A percentile compares a stretch with the other conserved stretches of the same genome.
Evolutionary conservation across 202 grass and related monocot species (phyloP).

Genomic region (Bolboschoenoplectus hybrid): DNA sequence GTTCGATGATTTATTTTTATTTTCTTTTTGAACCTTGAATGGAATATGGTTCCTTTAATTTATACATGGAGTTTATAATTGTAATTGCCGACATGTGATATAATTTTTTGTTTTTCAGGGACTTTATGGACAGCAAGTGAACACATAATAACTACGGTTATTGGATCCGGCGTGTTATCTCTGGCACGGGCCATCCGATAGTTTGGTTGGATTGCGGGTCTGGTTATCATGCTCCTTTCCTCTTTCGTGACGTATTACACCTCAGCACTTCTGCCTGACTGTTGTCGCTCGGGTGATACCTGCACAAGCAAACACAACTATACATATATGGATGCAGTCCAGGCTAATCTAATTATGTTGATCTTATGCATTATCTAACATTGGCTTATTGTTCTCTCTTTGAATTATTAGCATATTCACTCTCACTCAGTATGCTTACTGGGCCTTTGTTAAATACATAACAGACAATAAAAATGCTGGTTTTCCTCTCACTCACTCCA

Average conservation of each 20-base stretch:
- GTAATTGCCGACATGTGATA: not conserved
- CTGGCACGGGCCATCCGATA: slow-evolving; percentile 66
- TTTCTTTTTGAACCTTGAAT: not conserved
- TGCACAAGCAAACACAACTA: slow-evolving; percentile 54
- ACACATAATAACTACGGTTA: slow-evolving; percentile 66
- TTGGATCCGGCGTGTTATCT: slow-evolving; percentile 64
- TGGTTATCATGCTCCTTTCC: slow-evolving; percentile 52
- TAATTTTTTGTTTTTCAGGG: not conserved
- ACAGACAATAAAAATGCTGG: too few species aligned
- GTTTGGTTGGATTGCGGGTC: slow-evolving; percentile 64
- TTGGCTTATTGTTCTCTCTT: not conserved
- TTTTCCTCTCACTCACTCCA: too few species aligned
- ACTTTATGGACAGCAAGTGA: slow-evolving; percentile 65
- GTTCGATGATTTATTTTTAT: not conserved
- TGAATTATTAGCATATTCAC: not conserved
- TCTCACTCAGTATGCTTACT: too few species aligned
- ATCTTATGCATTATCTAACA: not conserved
- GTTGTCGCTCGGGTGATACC: slow-evolving; percentile 55
- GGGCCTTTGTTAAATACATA: too few species aligned
- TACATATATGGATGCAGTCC: slow-evolving; percentile 71
- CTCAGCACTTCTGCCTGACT: slow-evolving; percentile 57
- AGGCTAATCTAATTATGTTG: slow-evolving; percentile 49
- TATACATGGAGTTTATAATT: not conserved
- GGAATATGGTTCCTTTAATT: not conserved
- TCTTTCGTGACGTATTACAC: slow-evolving; percentile 56